A percentile compares a stretch with the other conserved stretches of the same genome.
Evolutionary conservation across 2,329 filamentous ascomycete genomes (phyloP).

Genomic region (Xylaria sp.): DNA sequence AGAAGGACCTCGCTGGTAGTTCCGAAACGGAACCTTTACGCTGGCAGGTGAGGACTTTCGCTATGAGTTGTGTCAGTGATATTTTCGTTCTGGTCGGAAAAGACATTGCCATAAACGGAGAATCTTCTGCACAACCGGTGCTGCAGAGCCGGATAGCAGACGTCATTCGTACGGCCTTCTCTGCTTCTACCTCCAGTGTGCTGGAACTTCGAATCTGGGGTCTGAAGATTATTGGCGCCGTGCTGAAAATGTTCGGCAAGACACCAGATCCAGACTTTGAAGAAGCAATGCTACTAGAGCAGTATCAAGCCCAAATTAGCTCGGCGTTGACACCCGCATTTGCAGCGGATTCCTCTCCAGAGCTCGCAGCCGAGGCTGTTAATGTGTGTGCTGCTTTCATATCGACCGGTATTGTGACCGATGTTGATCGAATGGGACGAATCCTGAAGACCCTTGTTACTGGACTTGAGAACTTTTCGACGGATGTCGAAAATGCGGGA

Average conservation of each 20-base stretch:
- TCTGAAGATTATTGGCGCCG: slow-evolving; percentile 90
- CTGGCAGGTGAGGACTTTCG: slow-evolving; percentile 96
- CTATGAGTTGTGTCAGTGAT: slow-evolving; percentile 87
- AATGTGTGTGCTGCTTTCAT: slow-evolving; percentile 99
- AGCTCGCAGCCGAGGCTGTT: slow-evolving; percentile 93
- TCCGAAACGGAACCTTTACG: slow-evolving; percentile 86
- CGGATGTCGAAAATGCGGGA: slow-evolving; percentile 79
- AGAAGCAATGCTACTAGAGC: slow-evolving; percentile 95
- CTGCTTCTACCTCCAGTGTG: slow-evolving; percentile 92
- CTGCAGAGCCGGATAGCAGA: slow-evolving; percentile 88
- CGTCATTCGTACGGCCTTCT: slow-evolving; percentile 96
- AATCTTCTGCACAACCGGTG: slow-evolving; percentile 79
- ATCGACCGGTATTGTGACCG: slow-evolving; percentile 94
- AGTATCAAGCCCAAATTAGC: slow-evolving; percentile 98
- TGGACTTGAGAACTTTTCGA: slow-evolving; percentile 90
- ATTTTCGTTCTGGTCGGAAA: slow-evolving; percentile 82
- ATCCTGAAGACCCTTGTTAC: slow-evolving; percentile 93
- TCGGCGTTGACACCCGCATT: slow-evolving; percentile 97
- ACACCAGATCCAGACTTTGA: slow-evolving; percentile 96
- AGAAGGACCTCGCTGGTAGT: slow-evolving; percentile 58
- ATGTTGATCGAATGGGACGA: slow-evolving; percentile 97
- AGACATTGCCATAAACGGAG: slow-evolving; percentile 79
- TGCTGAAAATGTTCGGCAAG: slow-evolving; percentile 95
- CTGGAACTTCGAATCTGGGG: slow-evolving; percentile 90
- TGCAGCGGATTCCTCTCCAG: slow-evolving; percentile 92